Evolutionary conservation across 1,284 basidiomycete genomes (phyloP).

Genomic region (Cryptococcus sp.): DNA sequence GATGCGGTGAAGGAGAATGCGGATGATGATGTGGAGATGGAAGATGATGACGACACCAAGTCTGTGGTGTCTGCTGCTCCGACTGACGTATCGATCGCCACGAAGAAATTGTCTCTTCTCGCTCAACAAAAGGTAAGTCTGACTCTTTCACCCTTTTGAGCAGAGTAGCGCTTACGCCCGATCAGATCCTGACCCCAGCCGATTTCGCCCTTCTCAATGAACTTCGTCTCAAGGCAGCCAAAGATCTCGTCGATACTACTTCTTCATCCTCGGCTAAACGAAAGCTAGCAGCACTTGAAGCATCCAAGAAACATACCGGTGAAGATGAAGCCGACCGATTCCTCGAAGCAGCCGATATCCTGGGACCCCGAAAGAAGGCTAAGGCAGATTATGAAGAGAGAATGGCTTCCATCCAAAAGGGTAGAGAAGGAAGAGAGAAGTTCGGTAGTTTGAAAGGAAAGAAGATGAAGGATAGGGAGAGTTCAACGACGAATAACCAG

Average conservation of each 20-base stretch:
- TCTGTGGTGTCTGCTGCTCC: slow-evolving; percentile 39
- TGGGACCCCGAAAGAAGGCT: slow-evolving; percentile 88
- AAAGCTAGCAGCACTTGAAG: slow-evolving; percentile 74
- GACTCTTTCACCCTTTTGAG: background rate
- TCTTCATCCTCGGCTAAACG: slow-evolving; percentile 72
- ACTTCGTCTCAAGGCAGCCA: slow-evolving; percentile 77
- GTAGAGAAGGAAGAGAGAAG: slow-evolving; percentile 92
- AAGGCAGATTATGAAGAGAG: slow-evolving; percentile 95
- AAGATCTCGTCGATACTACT: slow-evolving; percentile 63
- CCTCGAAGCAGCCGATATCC: slow-evolving; percentile 84
- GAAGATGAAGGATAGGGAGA: slow-evolving; percentile 71
- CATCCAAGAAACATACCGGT: slow-evolving; percentile 56
- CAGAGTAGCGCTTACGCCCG: background rate
- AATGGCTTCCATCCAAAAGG: slow-evolving; percentile 84
- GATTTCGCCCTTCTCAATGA: slow-evolving; percentile 93
- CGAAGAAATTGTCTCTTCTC: slow-evolving; percentile 45
- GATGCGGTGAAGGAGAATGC: slow-evolving; percentile 10
- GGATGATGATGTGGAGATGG: slow-evolving; percentile 15
- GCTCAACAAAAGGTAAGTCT: slow-evolving; percentile 45
- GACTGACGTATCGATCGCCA: slow-evolving; percentile 30
- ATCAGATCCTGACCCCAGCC: slow-evolving; percentile 90
- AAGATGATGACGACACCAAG: slow-evolving; percentile 37
- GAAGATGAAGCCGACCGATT: slow-evolving; percentile 58
- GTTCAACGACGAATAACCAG: slow-evolving; percentile 81
- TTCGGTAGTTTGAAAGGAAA: slow-evolving; percentile 86